Evolutionary conservation across 1,284 basidiomycete genomes (phyloP), one percentile per base, ranked within the genome.

Genomic region (Papiliotrema terrestris): DNA sequence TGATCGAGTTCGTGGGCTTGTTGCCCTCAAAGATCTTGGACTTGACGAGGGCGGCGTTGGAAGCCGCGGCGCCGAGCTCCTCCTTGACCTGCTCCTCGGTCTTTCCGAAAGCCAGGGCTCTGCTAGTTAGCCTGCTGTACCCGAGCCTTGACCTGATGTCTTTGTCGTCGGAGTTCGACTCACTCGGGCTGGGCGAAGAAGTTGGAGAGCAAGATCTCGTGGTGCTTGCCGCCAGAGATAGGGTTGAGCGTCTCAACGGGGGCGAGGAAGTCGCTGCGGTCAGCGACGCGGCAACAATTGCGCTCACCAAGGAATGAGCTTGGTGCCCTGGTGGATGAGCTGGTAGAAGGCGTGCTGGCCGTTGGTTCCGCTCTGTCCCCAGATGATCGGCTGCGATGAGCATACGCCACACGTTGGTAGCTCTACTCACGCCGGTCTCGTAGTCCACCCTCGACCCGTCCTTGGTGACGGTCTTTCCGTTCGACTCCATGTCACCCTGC

Each of bases 291-390:
- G 61, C 15, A 15, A 45, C 25, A 19, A 39, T 22, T 26, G 23
- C 1, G 65, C 73, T 60, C 44, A 75, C 74, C 75, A 78, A 42
- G 94, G 93, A 66, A 95, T 88, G 62, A 97, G 78, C 80, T 93
- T 94, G 51, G 89, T 93, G 51, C 90, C 91, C 78, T 97, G 93
- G 80, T 96, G 93, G 51, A 97, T 85, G 62, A 97, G 87, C 79
- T 98, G 95, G 81, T 98, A 98, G 84, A 98, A 98, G 22, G 95
- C 96, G 80, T 98, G 95, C 78, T 98, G 95, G 58, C 94, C 95
- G 78, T 98, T 98, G 51, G 96, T 98, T 51, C 95, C 96, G 0
- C 91, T 87, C 25, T 95, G 94, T 63, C 95, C 96, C 95, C 96
- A 98, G 76, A 98, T 91, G 79, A 98, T 97, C 4, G 95, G 95